Conservation (phyloP, 208 protist species). For the Histomonas meleagridis region DNA sequence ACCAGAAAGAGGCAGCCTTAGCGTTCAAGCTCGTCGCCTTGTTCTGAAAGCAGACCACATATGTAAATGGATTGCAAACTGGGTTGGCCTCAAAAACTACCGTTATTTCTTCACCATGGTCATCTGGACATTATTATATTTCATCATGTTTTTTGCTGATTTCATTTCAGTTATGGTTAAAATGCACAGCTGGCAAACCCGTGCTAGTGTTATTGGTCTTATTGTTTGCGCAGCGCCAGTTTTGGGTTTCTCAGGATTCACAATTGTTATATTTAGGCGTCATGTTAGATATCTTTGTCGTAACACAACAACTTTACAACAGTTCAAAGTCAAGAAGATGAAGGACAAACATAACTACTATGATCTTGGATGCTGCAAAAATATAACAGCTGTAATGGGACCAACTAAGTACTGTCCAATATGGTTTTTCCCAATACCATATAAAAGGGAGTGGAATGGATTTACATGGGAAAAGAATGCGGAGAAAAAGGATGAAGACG, state of each 20-base stretch:
- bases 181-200: not conserved
- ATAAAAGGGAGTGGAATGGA: not conserved
- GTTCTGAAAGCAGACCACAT: not conserved
- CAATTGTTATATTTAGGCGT: not conserved
- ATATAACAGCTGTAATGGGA: not conserved
- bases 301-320: constrained; percentile 5
- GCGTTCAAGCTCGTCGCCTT: not conserved
- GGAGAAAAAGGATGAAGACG: too few relatives aligned
- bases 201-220: not conserved
- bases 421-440: not conserved
- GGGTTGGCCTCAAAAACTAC: not conserved
- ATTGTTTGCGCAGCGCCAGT: not conserved
- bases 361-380: not conserved
- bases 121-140: not conserved
- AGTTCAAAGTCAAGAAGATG: not conserved
- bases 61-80: constrained; percentile 17
- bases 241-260: not conserved
- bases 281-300: not conserved
- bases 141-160: not conserved
- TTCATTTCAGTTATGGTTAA: not conserved
- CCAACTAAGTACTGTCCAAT: not conserved
- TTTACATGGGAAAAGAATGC: not conserved
- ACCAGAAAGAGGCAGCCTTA: not conserved
- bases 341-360: not conserved
- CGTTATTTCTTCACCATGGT: not conserved